Evolutionary conservation across 257 asterid genomes (phyloP).

Genomic region (Primulina eburnea): DNA sequence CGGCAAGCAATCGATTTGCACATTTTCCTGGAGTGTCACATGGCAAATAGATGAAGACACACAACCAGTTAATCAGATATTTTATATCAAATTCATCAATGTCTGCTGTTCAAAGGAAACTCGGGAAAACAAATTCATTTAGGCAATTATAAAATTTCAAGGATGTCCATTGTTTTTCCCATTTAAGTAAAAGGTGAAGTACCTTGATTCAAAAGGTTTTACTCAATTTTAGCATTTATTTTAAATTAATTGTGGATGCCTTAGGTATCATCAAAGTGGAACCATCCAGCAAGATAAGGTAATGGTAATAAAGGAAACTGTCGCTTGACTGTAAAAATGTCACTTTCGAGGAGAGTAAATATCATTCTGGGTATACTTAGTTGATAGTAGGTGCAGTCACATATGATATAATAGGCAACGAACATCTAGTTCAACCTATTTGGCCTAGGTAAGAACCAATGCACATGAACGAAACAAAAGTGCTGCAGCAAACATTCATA

Average conservation of each 20-base stretch:
- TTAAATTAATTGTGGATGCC: background rate
- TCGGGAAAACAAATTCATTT: background rate
- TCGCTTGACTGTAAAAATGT: background rate
- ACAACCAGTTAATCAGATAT: background rate
- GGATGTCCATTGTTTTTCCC: background rate
- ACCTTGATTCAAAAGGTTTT: too few species aligned
- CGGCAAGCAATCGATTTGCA: conserved; percentile 81
- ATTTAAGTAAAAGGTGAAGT: background rate
- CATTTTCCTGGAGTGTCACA: conserved; percentile 73
- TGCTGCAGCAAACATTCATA: background rate
- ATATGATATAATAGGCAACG: background rate
- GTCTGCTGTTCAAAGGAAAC: background rate
- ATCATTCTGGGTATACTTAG: background rate
- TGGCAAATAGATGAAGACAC: conserved; percentile 4
- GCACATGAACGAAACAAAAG: background rate
- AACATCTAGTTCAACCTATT: background rate
- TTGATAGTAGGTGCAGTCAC: background rate
- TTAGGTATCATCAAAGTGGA: background rate
- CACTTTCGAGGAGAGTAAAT: background rate
- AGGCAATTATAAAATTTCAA: background rate
- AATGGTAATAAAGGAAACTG: background rate
- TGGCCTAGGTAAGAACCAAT: background rate
- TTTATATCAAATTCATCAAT: background rate
- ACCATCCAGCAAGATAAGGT: background rate
- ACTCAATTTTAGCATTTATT: too few species aligned